These are phyloP conservation scores for Aspergillus indologenus DNA, from an alignment of 495 filamentous ascomycete genomes.

Conservation along the genomic window DNA sequence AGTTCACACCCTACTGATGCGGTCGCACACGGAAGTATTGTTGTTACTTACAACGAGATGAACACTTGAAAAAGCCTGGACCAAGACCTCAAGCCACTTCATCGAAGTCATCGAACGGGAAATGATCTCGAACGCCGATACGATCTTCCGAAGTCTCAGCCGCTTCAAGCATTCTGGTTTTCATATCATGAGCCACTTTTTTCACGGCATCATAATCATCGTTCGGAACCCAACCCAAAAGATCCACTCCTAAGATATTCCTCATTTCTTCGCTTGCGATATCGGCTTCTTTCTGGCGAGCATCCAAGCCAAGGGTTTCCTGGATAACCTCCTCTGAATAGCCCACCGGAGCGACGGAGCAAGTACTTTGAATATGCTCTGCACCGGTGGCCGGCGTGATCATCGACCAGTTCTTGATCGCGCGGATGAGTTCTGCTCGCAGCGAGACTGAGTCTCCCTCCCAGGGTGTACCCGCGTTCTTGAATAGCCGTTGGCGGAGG, in stretches of 20 bases:
- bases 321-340: constrained; percentile 17
- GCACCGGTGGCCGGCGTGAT: no score
- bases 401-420: constrained; percentile 19
- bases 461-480: constrained; percentile 25
- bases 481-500: constrained; percentile 24
- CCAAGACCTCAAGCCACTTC: constrained; percentile 19
- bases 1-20: no score
- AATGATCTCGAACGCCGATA: constrained; percentile 19
- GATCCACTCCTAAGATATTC: constrained; percentile 18
- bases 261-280: constrained; percentile 20
- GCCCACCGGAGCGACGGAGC: constrained; percentile 10
- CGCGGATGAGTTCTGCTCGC: constrained; percentile 21
- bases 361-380: no score
- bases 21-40: no score
- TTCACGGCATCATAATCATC: constrained; percentile 22
- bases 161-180: constrained; percentile 21
- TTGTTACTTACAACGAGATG: no score
- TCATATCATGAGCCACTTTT: constrained; percentile 17
- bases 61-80: no score
- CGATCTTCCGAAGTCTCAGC: constrained; percentile 17
- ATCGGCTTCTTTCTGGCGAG: constrained; percentile 25
- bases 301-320: constrained; percentile 21
- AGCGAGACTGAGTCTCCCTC: constrained; percentile 28
- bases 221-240: constrained; percentile 25
- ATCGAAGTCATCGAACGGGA: constrained; percentile 31